These are phyloP conservation scores for Apiospora malaysiana DNA, from an alignment of 2,329 filamentous ascomycete genomes.

Conservation along the genomic window DNA sequence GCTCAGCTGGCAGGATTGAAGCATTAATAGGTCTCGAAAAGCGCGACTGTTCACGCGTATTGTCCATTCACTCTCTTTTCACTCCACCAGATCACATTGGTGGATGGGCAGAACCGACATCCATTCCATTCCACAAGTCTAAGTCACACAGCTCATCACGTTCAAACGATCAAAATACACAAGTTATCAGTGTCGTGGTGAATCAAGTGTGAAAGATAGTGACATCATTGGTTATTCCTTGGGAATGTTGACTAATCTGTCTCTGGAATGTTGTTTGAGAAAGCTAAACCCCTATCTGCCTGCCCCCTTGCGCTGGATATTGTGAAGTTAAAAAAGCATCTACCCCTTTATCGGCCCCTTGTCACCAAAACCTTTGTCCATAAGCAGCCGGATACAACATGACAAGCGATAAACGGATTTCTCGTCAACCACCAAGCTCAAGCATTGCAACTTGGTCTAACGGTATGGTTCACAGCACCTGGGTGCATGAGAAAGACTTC, in stretches of 20 bases:
- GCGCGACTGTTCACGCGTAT: not conserved
- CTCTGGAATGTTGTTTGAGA: too few species aligned
- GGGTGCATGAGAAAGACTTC: not conserved
- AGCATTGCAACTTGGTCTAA: not conserved
- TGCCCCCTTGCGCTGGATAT: not conserved
- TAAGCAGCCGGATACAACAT: not conserved
- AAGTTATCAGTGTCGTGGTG: too few species aligned
- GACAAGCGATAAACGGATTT: not conserved
- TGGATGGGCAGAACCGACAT: too few species aligned
- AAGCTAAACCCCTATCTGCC: not conserved
- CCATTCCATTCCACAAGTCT: too few species aligned
- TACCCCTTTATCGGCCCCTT: slow-evolving; percentile 9
- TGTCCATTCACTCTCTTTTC: not conserved
- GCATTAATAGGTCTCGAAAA: not conserved
- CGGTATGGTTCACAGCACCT: not conserved
- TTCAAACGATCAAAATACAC: too few species aligned
- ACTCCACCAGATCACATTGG: too few species aligned
- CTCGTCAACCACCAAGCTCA: not conserved
- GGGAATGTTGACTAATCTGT: too few species aligned
- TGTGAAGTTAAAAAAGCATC: not conserved
- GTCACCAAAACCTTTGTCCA: not conserved
- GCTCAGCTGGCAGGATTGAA: slow-evolving; percentile 48
- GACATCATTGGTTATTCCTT: too few species aligned
- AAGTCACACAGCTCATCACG: too few species aligned
- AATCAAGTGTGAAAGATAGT: too few species aligned